Conservation (phyloP, 2,329 filamentous ascomycete species). For the Ambrosiella beaveri region DNA sequence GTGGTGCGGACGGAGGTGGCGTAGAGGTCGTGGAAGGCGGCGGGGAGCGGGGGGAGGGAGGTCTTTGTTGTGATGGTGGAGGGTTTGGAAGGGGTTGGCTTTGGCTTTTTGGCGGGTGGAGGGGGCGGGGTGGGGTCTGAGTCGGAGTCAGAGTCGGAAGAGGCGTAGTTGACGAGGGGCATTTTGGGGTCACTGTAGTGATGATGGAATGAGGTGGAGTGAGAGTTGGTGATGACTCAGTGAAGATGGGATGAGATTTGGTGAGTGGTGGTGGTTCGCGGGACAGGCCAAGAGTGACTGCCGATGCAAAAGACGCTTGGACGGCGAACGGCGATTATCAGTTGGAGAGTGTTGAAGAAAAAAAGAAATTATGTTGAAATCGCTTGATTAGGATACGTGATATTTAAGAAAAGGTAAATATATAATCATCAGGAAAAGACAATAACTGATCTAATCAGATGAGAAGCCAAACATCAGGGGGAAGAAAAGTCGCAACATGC, state of each 20-base stretch:
- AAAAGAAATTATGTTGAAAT: no score
- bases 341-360: no score
- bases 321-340: no score
- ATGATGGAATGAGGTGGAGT: background rate
- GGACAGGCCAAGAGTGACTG: no score
- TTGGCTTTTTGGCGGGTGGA: slow-evolving; percentile 9
- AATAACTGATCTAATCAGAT: no score
- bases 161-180: slow-evolving; percentile 47
- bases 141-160: slow-evolving; percentile 2
- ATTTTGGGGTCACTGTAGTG: slow-evolving; percentile 17
- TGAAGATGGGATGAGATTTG: background rate
- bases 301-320: no score
- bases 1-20: slow-evolving; percentile 63
- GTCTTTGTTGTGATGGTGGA: background rate
- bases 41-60: slow-evolving; percentile 48
- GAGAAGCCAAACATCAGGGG: no score
- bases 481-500: no score
- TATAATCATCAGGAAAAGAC: no score
- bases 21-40: slow-evolving; percentile 78
- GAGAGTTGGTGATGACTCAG: background rate
- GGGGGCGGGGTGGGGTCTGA: background rate
- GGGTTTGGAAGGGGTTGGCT: slow-evolving; percentile 1
- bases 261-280: background rate
- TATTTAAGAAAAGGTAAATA: no score
- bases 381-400: no score